These are phyloP conservation scores for Aspergillus indologenus DNA, from an alignment of 495 filamentous ascomycete genomes.

Conservation along the genomic window DNA sequence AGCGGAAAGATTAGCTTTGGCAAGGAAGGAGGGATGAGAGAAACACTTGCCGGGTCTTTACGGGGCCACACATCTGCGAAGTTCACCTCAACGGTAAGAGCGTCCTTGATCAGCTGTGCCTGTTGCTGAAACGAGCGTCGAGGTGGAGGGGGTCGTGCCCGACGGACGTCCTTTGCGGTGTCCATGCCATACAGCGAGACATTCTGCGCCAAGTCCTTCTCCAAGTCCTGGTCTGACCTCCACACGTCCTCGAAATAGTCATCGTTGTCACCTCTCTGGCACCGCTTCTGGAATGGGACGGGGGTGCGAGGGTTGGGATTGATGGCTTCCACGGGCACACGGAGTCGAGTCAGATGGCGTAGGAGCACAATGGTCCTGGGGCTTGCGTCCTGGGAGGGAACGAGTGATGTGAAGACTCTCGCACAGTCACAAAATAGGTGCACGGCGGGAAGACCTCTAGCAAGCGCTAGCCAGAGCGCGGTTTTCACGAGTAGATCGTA, in stretches of 20 bases:
- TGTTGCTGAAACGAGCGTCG: conserved; percentile 7
- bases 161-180: conserved; percentile 4
- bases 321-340: conserved; percentile 12
- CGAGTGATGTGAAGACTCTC: conserved; percentile 16
- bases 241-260: conserved; percentile 24
- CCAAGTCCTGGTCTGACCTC: conserved; percentile 14
- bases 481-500: conserved; percentile 22
- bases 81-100: background rate
- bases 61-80: background rate
- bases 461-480: conserved; percentile 25
- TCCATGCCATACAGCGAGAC: conserved; percentile 7
- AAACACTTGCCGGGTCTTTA: background rate
- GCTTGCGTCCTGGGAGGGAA: conserved; percentile 2
- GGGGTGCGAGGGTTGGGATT: conserved; percentile 2
- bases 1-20: too few relatives aligned
- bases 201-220: conserved; percentile 8
- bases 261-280: conserved; percentile 6
- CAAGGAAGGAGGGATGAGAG: background rate
- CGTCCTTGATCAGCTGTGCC: conserved; percentile 6
- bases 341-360: conserved; percentile 17
- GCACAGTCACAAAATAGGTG: conserved; percentile 29
- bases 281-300: conserved; percentile 9
- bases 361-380: conserved; percentile 14
- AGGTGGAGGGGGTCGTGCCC: conserved; percentile 4
- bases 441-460: conserved; percentile 26